phyloP scores from a whole-genome alignment of 1,139 yeast genomes.

The Hansenula sp. region DNA sequence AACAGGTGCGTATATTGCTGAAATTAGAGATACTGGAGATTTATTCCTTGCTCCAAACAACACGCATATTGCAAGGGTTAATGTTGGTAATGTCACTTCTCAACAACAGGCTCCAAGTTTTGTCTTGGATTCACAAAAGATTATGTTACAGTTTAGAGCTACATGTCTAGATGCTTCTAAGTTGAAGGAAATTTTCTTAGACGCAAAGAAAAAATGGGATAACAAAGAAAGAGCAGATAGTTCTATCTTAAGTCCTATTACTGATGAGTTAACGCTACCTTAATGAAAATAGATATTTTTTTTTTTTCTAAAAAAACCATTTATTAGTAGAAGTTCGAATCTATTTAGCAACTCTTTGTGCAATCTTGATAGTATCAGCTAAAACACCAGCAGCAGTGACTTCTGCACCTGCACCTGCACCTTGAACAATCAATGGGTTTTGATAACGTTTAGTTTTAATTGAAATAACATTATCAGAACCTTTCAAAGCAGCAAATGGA shows the following conservation, averaged over 20 bases:
- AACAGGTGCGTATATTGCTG: conserved; percentile 88
- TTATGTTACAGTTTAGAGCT: conserved; percentile 64
- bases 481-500: conserved; percentile 93
- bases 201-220: conserved; percentile 49
- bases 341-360: conserved; percentile 58
- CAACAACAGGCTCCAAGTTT: conserved; percentile 20
- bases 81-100: conserved; percentile 29
- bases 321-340: too few species aligned
- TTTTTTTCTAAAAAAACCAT: not conserved
- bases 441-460: conserved; percentile 88
- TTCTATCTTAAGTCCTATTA: conserved; percentile 13
- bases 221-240: conserved; percentile 25
- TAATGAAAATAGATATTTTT: not conserved
- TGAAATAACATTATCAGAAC: conserved; percentile 92
- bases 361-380: conserved; percentile 87
- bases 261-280: conserved; percentile 3
- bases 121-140: conserved; percentile 59
- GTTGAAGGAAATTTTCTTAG: conserved; percentile 50
- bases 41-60: conserved; percentile 80
- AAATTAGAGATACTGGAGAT: conserved; percentile 76
- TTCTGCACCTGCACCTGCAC: conserved; percentile 99
- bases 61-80: conserved; percentile 62
- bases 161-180: conserved; percentile 50
- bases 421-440: conserved; percentile 91
- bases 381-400: conserved; percentile 98